Evolutionary conservation across 2,329 filamentous ascomycete species (phyloP), one percentile per base, ranked within the genome.

Genomic region (Monosporascus sp.): DNA sequence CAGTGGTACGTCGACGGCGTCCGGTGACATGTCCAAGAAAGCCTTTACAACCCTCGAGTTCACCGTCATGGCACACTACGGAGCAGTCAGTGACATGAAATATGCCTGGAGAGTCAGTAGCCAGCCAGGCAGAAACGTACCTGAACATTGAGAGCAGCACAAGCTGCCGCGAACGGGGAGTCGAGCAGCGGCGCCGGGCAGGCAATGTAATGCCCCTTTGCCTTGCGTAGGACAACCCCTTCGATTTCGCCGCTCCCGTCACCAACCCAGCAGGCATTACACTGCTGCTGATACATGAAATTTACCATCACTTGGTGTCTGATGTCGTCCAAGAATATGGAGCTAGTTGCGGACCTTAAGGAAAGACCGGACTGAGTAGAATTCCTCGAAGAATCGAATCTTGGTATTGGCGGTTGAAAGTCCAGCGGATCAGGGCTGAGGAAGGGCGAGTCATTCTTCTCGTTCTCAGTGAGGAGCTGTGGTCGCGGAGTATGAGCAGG

Each of bases 231-330:
- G 20, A 92, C 70, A 27, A 90, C 86, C 58, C 89, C 89, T 67
- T 91, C 88, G 6, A 83, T 69, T 59, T 86, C 81, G 14, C 85
- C 85, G 48, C 78, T 84, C 37, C 80, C 82, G 60, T 89, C 85
- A 34, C 82, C 82, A 20, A 90, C 83, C 88, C 88, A 91, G 36
- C 90, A 77, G 56, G 83, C 81, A 14, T 82, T 80, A 64, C 86
- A 90, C 70, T 90, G 87, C 66, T 91, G 86, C 68, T 91, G 88
- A 69, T 90, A 90, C 25, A 92, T 75, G 67, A 89, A 90, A 70
- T 89, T 90, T 55, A 89, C 86, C 87, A 91, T 91, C 55, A 91
- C 85, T 68, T 91, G 88, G 64, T 90, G 85, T 69, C 87, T 89
- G 70, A 90, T 87, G 57, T 89, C 86, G 54, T 89, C 85, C 11